Base-by-base conservation (phyloP, 306 rosid species). In the apple (Malus domestica) region DNA sequence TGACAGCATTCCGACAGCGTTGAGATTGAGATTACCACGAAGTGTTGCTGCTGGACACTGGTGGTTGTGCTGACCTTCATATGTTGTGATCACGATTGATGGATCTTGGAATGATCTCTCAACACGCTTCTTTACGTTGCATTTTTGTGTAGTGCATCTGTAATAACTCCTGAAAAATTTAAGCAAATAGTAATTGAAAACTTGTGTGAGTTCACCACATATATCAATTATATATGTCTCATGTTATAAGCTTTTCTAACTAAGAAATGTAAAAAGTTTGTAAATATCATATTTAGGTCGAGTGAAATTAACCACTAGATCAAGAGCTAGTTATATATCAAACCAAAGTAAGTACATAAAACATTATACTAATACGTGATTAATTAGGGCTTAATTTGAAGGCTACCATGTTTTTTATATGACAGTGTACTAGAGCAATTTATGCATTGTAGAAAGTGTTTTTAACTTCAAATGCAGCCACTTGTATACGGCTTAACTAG, bases 61-160 rank as follows among this genome's bases (percentile, higher is more conserved):
- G 80, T 93, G 98, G 83, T 81, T 90, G 84, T 93, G 98, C 77
- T 89, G 89, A 22, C 98, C 98, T 83, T 93, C 98, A 22, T 93
- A 93, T 32, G 98, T 93, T 70, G 98, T 90, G 82, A 93, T 84
- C 83, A 93, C 97, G 16, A 82, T 80, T 5, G 91, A 20, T 22
- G 96, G 91, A 71, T 93, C 93, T 74, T 90, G 90, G 83, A 79
- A 89, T 80, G 95, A 89, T 42, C 98, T 89, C 74, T 93, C 98
- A 22, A 90, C 98, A 9, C 95, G 87, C 72, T 93, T 93, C 83
- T 93, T 93, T 78, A 93, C 98, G 2, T 22, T 18, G 81, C 98
- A 93, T 70, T 88, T 93, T 68, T 89, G 95, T 57, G 85, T 89
- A 0, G 98, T 93, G 86, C 98, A 93, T 80, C 97, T 86, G n/a